Evolutionary conservation across 2,329 filamentous ascomycete species (phyloP), one percentile per base, ranked within the genome.

Genomic region (Colletotrichum caudatum): DNA sequence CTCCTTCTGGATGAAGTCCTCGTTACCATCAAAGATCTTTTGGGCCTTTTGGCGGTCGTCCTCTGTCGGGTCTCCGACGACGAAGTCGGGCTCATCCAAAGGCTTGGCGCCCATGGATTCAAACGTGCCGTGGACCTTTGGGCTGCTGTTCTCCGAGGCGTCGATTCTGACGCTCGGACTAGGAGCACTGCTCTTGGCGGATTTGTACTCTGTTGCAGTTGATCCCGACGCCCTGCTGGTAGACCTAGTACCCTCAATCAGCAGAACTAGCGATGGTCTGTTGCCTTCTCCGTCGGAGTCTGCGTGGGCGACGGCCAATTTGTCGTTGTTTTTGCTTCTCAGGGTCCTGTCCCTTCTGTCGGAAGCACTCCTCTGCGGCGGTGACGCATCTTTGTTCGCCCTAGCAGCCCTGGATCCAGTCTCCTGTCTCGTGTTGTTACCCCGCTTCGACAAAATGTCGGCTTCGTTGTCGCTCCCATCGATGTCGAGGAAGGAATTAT

Each of bases 21-120:
- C 94, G 72, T 92, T 90, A 50, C 95, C 94, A 68, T 95, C 92
- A 78, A 90, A 98, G 51, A 99, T 94, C 77, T 91, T 91, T 76
- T 91, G 88, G 1, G 95, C 96, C 78, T 93, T 93, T 75, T 92
- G 89, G 26, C 88, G 87, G 76, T 97, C 94, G 69, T 93, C 90
- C 48, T 90, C 88, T 1, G 89, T 87, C 9, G 88, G 88, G 33
- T 89, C 86, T 41, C 88, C 88, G 41, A 90, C 79, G 2, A 88
- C 81, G 59, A 89, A 87, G 29, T 88, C 85, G 5, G 88, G 88
- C 76, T 90, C 88, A 64, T 90, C 88, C 14, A 90, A 81, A 12
- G 83, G 82, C 72, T 86, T 84, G 4, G 76, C 73, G 70, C 79
- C 78, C 59, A 81, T 78, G 2, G 77, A 73, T 7, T 83, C 77